These are phyloP conservation scores for Pseudopyrenochaeta lycopersici DNA, from an alignment of 2,329 filamentous ascomycete species.

Conservation along the genomic window DNA sequence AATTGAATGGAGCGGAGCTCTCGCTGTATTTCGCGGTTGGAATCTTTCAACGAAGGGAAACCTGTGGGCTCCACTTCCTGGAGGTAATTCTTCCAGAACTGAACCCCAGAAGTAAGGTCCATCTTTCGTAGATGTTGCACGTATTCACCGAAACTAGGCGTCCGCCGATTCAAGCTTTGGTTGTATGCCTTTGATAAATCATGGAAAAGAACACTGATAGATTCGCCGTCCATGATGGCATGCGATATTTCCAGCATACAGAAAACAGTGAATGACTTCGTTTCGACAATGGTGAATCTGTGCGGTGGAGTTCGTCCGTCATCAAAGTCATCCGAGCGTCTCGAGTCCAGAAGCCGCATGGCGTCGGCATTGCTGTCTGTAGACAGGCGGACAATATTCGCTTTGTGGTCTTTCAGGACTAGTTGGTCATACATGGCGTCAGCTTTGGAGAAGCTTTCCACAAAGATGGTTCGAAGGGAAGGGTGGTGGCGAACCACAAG, in stretches of 20 bases:
- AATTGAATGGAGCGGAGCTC: neutral
- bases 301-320: slow-evolving; percentile 47
- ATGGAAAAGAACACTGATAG: slow-evolving; percentile 54
- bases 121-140: slow-evolving; percentile 18
- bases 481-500: slow-evolving; percentile 19
- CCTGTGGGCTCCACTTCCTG: slow-evolving; percentile 50
- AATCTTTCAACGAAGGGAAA: slow-evolving; percentile 30
- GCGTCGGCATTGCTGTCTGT: neutral
- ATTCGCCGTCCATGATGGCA: slow-evolving; percentile 58
- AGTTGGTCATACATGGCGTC: slow-evolving; percentile 23
- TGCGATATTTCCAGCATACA: slow-evolving; percentile 59
- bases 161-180: slow-evolving; percentile 28
- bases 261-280: slow-evolving; percentile 41
- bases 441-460: slow-evolving; percentile 10
- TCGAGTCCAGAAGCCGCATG: neutral
- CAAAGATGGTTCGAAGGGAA: slow-evolving; percentile 20
- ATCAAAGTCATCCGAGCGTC: slow-evolving; percentile 2
- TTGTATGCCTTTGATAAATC: slow-evolving; percentile 55
- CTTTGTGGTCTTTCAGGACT: slow-evolving; percentile 8
- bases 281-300: slow-evolving; percentile 53
- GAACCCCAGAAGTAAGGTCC: slow-evolving; percentile 29
- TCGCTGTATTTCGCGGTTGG: neutral
- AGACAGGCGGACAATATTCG: neutral
- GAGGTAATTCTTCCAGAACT: slow-evolving; percentile 53
- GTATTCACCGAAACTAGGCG: slow-evolving; percentile 38